Percentiles rank a stretch among this genome's conserved stretches.
These are phyloP conservation scores for Tetrapisispora namnaoensis DNA, from an alignment of 805 yeast genomes.

Conservation along the genomic window DNA sequence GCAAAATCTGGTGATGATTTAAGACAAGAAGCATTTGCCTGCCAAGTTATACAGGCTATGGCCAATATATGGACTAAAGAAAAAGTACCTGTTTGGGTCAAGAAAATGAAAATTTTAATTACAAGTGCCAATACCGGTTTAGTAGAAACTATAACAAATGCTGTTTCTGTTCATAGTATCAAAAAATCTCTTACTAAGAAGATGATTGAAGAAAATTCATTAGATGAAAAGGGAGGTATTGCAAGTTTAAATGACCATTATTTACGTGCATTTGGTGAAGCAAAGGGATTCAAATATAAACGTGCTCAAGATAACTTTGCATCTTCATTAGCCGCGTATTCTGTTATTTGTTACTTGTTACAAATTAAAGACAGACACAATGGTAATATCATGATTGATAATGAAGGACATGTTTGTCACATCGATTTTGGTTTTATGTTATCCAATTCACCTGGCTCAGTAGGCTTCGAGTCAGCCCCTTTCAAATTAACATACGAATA, in stretches of 20 bases:
- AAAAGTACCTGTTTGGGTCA: slow-evolving; percentile 77
- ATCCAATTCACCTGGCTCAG: slow-evolving; percentile 93
- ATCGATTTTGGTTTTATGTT: slow-evolving; percentile 92
- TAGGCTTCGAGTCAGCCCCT: slow-evolving; percentile 96
- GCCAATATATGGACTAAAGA: slow-evolving; percentile 72
- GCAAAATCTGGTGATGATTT: slow-evolving; percentile 94
- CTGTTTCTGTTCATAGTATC: slow-evolving; percentile 86
- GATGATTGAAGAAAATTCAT: slow-evolving; percentile 51
- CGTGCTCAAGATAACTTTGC: slow-evolving; percentile 82
- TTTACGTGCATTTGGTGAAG: slow-evolving; percentile 60
- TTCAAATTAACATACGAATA: slow-evolving; percentile 88
- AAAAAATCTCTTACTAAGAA: slow-evolving; percentile 82
- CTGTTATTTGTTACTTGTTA: slow-evolving; percentile 77
- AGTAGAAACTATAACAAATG: slow-evolving; percentile 93
- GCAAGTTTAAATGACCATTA: slow-evolving; percentile 76
- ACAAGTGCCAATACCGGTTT: slow-evolving; percentile 87
- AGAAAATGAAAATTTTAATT: slow-evolving; percentile 81
- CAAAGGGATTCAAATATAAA: slow-evolving; percentile 42
- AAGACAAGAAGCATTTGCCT: slow-evolving; percentile 96
- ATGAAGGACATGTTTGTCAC: slow-evolving; percentile 89
- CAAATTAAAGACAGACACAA: slow-evolving; percentile 96
- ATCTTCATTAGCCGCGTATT: slow-evolving; percentile 80
- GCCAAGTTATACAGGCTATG: slow-evolving; percentile 83
- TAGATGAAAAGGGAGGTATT: slow-evolving; percentile 54
- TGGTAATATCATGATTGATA: slow-evolving; percentile 94